Evolutionary conservation across 257 asterid species (phyloP).

Genomic region (Solanum peruvianum): DNA sequence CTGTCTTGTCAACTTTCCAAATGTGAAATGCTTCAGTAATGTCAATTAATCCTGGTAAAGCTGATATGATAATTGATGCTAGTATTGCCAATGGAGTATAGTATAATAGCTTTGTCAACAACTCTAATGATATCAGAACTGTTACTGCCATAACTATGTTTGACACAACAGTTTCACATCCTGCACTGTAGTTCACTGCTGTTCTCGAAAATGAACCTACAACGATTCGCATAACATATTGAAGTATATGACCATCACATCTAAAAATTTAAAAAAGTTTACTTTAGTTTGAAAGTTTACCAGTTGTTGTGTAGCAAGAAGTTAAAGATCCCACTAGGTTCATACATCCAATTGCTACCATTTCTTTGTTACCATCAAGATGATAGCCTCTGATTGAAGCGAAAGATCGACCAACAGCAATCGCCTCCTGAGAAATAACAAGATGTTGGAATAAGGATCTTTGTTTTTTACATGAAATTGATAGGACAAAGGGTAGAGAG

Average conservation of each 20-base stretch:
- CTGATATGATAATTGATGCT: conserved; percentile 62
- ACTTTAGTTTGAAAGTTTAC: neutral
- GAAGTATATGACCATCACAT: neutral
- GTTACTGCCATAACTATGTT: conserved; percentile 67
- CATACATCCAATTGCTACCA: conserved; percentile 80
- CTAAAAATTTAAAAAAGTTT: neutral
- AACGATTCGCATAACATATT: neutral
- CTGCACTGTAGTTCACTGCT: conserved; percentile 73
- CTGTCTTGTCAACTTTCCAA: conserved; percentile 67
- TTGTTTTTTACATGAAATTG: neutral
- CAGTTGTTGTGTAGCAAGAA: conserved; percentile 76
- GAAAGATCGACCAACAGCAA: conserved; percentile 80
- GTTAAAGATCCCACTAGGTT: conserved; percentile 65
- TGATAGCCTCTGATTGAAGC: conserved; percentile 77
- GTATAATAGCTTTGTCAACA: conserved; percentile 46
- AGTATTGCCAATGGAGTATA: conserved; percentile 61
- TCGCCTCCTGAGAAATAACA: conserved; percentile 51
- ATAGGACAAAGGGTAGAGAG: neutral
- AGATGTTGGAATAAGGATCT: neutral
- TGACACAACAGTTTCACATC: conserved; percentile 56
- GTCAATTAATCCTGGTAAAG: conserved; percentile 65
- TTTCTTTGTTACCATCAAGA: conserved; percentile 85
- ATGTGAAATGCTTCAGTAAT: conserved; percentile 30
- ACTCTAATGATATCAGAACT: conserved; percentile 36
- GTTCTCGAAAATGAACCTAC: conserved; percentile 77